These are phyloP conservation scores for Trichocladium antarcticum DNA, from an alignment of 495 filamentous ascomycete species.

Conservation along the genomic window DNA sequence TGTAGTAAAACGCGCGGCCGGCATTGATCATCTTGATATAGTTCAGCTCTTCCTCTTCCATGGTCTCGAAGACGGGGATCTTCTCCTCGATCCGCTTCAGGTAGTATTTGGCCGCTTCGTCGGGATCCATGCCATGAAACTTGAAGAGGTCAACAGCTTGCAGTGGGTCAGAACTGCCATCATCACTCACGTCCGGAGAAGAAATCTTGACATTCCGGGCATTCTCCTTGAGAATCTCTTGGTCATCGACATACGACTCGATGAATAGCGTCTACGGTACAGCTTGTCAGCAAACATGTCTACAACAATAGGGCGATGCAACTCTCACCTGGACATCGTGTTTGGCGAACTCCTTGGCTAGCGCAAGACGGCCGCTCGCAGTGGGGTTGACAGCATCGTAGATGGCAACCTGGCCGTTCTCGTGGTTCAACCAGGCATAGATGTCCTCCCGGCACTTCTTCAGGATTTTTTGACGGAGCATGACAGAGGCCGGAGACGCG, in stretches of 20 bases:
- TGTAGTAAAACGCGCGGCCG: slow-evolving; percentile 81
- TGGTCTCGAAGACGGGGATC: slow-evolving; percentile 92
- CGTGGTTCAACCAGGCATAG: slow-evolving; percentile 87
- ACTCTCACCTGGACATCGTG: slow-evolving; percentile 73
- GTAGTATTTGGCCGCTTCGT: slow-evolving; percentile 87
- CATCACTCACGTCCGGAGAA: slow-evolving; percentile 68
- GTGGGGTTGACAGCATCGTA: slow-evolving; percentile 98
- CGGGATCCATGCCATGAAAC: slow-evolving; percentile 82
- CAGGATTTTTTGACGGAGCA: slow-evolving; percentile 89
- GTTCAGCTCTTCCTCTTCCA: slow-evolving; percentile 86
- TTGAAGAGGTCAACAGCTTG: slow-evolving; percentile 28
- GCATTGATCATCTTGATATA: slow-evolving; percentile 99
- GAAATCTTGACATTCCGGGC: slow-evolving; percentile 95
- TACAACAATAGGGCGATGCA: neutral
- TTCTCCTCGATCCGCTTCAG: slow-evolving; percentile 77
- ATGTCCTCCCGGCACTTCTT: slow-evolving; percentile 97
- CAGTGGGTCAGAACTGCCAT: neutral
- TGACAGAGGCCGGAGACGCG: slow-evolving; percentile 74
- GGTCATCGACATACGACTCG: slow-evolving; percentile 88
- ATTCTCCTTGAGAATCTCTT: slow-evolving; percentile 91
- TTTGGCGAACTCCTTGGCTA: slow-evolving; percentile 93
- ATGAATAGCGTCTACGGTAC: slow-evolving; percentile 73
- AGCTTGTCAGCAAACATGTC: slow-evolving; percentile 3
- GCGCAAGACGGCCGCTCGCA: slow-evolving; percentile 64
- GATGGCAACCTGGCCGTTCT: slow-evolving; percentile 96